Evolutionary conservation across 192 early-diverging fungal genomes (phyloP), one percentile per base, ranked within the genome.

Genomic region (Gaertneriomyces sp.): DNA sequence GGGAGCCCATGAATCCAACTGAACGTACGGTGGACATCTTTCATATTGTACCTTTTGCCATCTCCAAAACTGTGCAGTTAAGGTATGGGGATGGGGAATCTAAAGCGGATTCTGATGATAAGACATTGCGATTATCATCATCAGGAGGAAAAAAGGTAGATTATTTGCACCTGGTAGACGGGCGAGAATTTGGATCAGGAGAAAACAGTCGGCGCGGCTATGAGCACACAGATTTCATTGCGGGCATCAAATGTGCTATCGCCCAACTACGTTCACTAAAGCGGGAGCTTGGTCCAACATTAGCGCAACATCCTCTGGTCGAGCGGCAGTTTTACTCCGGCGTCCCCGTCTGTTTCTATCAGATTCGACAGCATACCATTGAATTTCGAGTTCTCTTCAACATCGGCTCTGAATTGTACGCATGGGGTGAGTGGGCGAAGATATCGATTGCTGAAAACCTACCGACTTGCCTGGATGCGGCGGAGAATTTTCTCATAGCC

Each of bases 211-310:
- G 46, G 9, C 46, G 9, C n/a, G 46, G 46, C 9, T 47, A 10
- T 47, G 46, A 47, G n/a, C 9, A 47, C n/a, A n/a, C 46, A n/a
- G 46, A 47, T 47, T 47, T 47, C 46, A 9, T 47, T 47, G 46
- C 46, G n/a, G 46, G 46, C 46, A 47, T 47, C 46, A 47, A 47
- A 47, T 47, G 46, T n/a, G 46, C 46, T n/a, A 47, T 47, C n/a
- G n/a, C 46, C 9, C 46, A 47, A 47, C n/a, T 47, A 9, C 9
- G 46, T 10, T 47, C 46, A 10, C 46, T 47, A n/a, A 47, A 47
- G 46, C 9, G n/a, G n/a, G 46, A 47, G n/a, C 46, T 47, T 9
- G 46, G 46, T n/a, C 9, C 9, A 9, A n/a, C 9, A n/a, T 9
- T 47, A 47, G 9, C 46, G n/a, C 9, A 47, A n/a, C n/a, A n/a